Evolutionary conservation across 2,329 filamentous ascomycete genomes (phyloP).

Genomic region (Fusarium abutilonis): DNA sequence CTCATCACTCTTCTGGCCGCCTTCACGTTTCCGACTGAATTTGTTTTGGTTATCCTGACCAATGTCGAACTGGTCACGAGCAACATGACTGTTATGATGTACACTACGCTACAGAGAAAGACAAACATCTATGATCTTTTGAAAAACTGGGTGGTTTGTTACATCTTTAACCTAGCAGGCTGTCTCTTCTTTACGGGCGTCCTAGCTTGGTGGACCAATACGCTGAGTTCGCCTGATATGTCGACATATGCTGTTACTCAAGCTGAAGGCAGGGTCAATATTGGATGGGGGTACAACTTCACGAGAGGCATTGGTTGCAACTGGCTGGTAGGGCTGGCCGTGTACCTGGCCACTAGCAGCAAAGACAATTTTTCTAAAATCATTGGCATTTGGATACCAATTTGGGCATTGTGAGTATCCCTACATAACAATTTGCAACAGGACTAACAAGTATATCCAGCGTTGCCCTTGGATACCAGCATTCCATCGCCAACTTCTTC

Average conservation of each 20-base stretch:
- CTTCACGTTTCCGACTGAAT: not conserved
- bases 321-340: not conserved
- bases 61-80: not conserved
- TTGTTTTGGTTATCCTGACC: not conserved
- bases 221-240: not conserved
- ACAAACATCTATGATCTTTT: not conserved
- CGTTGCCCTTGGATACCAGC: not conserved
- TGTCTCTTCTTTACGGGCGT: not conserved
- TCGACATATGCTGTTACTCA: not conserved
- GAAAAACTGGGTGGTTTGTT: not conserved
- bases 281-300: not conserved
- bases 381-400: not conserved
- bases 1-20: not conserved
- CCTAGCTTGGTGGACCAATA: not conserved
- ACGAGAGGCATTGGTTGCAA: not conserved
- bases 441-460: not conserved
- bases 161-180: not conserved
- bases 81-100: not conserved
- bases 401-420: not conserved
- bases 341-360: not conserved
- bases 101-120: not conserved
- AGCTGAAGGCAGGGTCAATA: not conserved
- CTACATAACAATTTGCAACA: not conserved
- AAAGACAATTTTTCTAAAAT: not conserved
- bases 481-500: not conserved